phyloP scores from a whole-genome alignment of 352 stramenopile species.

The Phytophthora fragariaefolia region DNA sequence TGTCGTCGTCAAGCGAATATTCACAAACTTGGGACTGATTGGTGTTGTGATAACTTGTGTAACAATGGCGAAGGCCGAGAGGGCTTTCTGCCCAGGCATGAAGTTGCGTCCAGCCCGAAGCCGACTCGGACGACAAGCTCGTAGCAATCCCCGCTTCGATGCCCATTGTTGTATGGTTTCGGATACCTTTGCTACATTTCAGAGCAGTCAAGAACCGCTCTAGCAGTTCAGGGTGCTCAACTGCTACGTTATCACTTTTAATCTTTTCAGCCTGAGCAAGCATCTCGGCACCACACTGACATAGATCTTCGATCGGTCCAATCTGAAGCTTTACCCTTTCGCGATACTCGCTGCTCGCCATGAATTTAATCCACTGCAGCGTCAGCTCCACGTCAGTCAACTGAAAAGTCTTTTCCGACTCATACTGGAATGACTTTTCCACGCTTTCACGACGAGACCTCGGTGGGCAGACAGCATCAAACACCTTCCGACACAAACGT shows the following conservation, averaged over 20 bases:
- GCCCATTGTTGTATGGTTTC: conserved; percentile 48
- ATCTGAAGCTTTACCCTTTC: conserved; percentile 66
- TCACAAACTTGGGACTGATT: conserved; percentile 43
- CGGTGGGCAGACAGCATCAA: conserved; percentile 24
- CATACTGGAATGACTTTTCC: conserved; percentile 2
- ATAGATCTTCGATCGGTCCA: conserved; percentile 68
- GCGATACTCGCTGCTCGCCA: conserved; percentile 73
- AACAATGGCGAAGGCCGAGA: conserved; percentile 53
- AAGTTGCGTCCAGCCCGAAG: conserved; percentile 44
- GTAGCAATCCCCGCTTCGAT: conserved; percentile 34
- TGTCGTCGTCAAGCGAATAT: conserved; percentile 60
- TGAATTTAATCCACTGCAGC: conserved; percentile 67
- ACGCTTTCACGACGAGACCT: conserved; percentile 15
- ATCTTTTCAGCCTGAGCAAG: conserved; percentile 45
- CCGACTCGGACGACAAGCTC: conserved; percentile 12
- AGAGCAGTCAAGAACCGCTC: conserved; percentile 50
- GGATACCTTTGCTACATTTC: conserved; percentile 54
- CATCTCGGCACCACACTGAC: conserved; percentile 62
- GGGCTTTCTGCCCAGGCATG: conserved; percentile 49
- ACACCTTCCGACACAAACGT: conserved; percentile 56
- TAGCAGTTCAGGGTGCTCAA: conserved; percentile 22
- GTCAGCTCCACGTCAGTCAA: conserved; percentile 42
- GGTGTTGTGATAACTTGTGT: conserved; percentile 24
- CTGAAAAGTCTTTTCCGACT: conserved; percentile 1
- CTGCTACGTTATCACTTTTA: conserved; percentile 21